Conservation (phyloP, 2,329 filamentous ascomycete species). For the Pleoardoris graminearum region DNA sequence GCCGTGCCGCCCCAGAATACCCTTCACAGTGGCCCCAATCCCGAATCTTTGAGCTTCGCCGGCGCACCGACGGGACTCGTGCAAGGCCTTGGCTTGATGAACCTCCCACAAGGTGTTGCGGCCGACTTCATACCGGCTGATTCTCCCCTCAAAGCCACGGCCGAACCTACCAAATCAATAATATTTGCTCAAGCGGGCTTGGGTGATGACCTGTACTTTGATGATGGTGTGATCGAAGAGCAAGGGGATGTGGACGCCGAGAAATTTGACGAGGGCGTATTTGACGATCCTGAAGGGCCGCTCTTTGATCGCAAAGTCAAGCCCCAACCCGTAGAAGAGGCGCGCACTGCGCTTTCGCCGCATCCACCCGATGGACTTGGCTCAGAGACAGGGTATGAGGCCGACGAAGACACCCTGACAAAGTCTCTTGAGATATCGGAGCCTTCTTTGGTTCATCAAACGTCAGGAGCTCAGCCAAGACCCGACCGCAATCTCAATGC, state of each 20-base stretch:
- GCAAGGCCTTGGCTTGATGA: conserved; percentile 24
- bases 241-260: conserved; percentile 55
- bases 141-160: conserved; percentile 10
- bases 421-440: conserved; percentile 31
- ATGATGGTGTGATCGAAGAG: conserved; percentile 63
- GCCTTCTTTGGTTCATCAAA: conserved; percentile 59
- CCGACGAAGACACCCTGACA: conserved; percentile 36
- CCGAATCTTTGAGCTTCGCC: background rate
- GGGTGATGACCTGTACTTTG: conserved; percentile 68
- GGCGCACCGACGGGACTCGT: conserved; percentile 13
- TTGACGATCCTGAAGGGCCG: conserved; percentile 59
- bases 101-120: conserved; percentile 17
- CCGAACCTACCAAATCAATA: conserved; percentile 10
- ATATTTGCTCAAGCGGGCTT: conserved; percentile 20
- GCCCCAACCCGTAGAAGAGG: conserved; percentile 21
- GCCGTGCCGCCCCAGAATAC: no score
- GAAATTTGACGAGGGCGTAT: conserved; percentile 73
- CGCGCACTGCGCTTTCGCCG: conserved; percentile 17
- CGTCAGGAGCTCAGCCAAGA: conserved; percentile 40
- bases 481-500: conserved; percentile 60
- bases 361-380: conserved; percentile 19
- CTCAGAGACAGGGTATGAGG: conserved; percentile 38
- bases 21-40: no score
- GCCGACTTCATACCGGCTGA: conserved; percentile 15
- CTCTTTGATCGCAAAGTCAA: conserved; percentile 55